Percentiles rank a stretch among this genome's conserved stretches.
Evolutionary conservation across 2,329 filamentous ascomycete genomes (phyloP).

Genomic region (Seiridium cupressi): DNA sequence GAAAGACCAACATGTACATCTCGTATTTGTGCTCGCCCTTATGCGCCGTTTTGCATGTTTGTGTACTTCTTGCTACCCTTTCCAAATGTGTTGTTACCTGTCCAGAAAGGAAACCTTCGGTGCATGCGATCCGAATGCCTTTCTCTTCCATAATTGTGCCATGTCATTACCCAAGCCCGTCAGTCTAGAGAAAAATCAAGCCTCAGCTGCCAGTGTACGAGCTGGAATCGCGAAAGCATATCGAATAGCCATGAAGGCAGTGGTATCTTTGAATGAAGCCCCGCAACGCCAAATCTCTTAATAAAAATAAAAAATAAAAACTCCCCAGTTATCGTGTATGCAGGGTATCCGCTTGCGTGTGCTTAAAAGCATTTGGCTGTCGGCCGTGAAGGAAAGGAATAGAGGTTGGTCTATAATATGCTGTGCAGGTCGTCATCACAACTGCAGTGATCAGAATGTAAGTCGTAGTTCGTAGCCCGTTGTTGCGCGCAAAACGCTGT

Average conservation of each 20-base stretch:
- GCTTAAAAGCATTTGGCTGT: not conserved
- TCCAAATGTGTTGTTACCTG: not conserved
- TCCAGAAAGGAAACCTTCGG: not conserved
- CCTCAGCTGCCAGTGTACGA: not conserved
- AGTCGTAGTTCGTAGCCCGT: constrained; percentile 44
- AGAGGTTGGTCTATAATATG: not conserved
- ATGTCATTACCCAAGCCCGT: not conserved
- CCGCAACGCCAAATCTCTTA: constrained; percentile 23
- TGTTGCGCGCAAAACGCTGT: constrained; percentile 27
- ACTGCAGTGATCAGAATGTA: constrained; percentile 38
- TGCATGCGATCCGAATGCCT: not conserved
- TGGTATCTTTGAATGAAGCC: constrained; percentile 26
- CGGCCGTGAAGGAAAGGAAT: not conserved
- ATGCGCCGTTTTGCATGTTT: not conserved
- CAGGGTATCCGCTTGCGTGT: constrained; percentile 9
- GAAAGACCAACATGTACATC: not conserved
- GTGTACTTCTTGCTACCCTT: not conserved
- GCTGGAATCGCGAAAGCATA: constrained; percentile 15
- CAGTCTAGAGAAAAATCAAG: constrained; percentile 5
- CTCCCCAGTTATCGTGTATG: constrained; percentile 11
- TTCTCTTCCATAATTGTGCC: not conserved
- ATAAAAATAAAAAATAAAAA: constrained; percentile 6
- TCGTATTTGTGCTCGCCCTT: not conserved
- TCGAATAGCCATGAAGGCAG: constrained; percentile 19
- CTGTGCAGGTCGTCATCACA: constrained; percentile 4